Evolutionary conservation across 2,329 filamentous ascomycete species (phyloP), one percentile per base, ranked within the genome.

Genomic region (Elsinoe ampelina): DNA sequence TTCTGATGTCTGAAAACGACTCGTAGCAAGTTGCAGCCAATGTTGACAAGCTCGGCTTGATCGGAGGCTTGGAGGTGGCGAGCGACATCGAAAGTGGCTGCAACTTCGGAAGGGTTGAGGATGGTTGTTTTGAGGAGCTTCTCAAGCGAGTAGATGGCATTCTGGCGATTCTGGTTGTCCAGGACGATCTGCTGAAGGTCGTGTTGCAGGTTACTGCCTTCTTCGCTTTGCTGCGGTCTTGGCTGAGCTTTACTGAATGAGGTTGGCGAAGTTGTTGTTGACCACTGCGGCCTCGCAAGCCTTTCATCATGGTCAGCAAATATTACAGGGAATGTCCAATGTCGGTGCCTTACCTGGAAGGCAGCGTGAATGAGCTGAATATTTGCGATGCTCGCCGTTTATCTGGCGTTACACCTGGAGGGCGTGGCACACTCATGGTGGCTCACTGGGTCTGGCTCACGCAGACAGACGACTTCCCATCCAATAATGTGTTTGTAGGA

Each of bases 341-440:
- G 8, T 22, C 19, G 19, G 20, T 1, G 26, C 12, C 22, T 11
- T 26, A 56, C 54, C 54, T 56, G 26, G 54, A 47, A 13, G 47
- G 54, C 26, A 58, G 19, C 5, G 32, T 30, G 30, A 58, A 54
- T 3, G 56, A 54, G 26, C 36, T 48, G 39, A 58, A 58, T 13
- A 58, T 42, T 26, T 58, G 56, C 26, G 56, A 58, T 45, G 41
- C 41, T 11, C 56, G 56, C 10, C 56, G 47, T 48, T 48, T 54
- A 11, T 54, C 48, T n/a, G 56, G 56, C 35, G 56, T 58, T 10
- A 48, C 45, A 42, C 43, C 45, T 13, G 43, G 39, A 26, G 54
- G 54, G 22, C 54, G 54, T 45, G 54, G 17, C 17, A 20, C 38
- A 47, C 38, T 38, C 54, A 56, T 56, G 13, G 30, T 32, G 26